These are phyloP conservation scores for Macrophomina tecta DNA, from an alignment of 2,329 filamentous ascomycete genomes.

Conservation along the genomic window DNA sequence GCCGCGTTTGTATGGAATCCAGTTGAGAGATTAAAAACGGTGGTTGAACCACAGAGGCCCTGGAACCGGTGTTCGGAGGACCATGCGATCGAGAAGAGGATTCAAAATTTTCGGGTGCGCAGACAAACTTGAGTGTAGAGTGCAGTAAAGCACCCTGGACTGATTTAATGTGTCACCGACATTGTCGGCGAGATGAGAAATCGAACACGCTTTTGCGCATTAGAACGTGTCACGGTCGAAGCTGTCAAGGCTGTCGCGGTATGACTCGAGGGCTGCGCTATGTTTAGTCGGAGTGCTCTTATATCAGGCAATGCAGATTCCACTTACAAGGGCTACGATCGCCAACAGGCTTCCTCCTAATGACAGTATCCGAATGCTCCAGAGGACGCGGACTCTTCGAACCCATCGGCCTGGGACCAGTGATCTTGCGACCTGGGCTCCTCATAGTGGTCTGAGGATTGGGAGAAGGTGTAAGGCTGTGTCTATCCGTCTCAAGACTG, in stretches of 20 bases:
- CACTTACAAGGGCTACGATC: constrained; percentile 35
- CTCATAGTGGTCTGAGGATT: constrained; percentile 7
- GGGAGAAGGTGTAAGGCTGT: constrained; percentile 11
- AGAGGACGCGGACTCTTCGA: constrained; percentile 37
- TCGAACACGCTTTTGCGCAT: neutral
- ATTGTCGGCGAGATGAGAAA: neutral
- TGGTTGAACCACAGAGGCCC: too few relatives aligned
- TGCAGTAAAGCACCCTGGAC: neutral
- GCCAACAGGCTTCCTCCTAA: constrained; percentile 43
- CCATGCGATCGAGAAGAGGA: too few relatives aligned
- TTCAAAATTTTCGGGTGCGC: too few relatives aligned
- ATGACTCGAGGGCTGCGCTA: constrained; percentile 30
- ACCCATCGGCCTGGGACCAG: constrained; percentile 57
- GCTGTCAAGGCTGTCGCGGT: constrained; percentile 42
- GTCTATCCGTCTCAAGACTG: constrained; percentile 53
- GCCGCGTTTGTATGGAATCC: neutral
- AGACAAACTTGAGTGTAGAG: neutral
- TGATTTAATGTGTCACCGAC: neutral
- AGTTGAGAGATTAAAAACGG: neutral
- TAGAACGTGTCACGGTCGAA: constrained; percentile 46
- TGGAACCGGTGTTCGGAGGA: too few relatives aligned
- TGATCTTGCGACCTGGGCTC: constrained; percentile 40
- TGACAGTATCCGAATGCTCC: constrained; percentile 66
- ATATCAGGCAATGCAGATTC: neutral
- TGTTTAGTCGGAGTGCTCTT: constrained; percentile 4